A percentile compares a stretch with the other conserved stretches of the same genome.
These are phyloP conservation scores for Cucurbita pepo DNA, from an alignment of 306 rosid genomes.

Conservation along the genomic window DNA sequence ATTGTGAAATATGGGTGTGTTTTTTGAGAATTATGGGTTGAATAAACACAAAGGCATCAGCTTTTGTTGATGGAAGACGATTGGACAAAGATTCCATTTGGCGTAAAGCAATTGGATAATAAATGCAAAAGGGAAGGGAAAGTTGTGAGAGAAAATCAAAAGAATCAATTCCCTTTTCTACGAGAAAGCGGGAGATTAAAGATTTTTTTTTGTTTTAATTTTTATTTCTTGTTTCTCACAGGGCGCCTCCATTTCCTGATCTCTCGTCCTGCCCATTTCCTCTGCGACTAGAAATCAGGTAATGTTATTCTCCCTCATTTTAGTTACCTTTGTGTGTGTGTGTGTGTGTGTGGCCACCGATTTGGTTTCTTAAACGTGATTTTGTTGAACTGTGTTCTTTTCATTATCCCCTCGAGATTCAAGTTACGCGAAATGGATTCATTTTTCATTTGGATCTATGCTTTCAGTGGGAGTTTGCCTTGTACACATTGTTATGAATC, in stretches of 20 bases:
- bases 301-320: not conserved
- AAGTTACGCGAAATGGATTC: not conserved
- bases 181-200: not conserved
- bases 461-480: not conserved
- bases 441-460: not conserved
- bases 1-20: too few species aligned
- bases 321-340: not conserved
- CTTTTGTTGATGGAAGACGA: too few species aligned
- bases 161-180: not conserved
- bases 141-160: too few species aligned
- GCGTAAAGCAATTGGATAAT: too few species aligned
- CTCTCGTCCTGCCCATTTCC: not conserved
- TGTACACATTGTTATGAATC: not conserved
- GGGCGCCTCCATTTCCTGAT: not conserved
- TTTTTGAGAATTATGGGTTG: too few species aligned
- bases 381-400: not conserved
- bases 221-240: not conserved
- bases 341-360: not conserved
- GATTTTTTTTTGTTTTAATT: not conserved
- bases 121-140: too few species aligned
- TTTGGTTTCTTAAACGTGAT: not conserved
- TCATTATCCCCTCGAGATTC: not conserved
- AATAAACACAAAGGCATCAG: too few species aligned
- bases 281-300: not conserved
- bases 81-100: too few species aligned